Base-by-base conservation (phyloP, 257 asterid genomes). In the Scutellaria baicalensis region DNA sequence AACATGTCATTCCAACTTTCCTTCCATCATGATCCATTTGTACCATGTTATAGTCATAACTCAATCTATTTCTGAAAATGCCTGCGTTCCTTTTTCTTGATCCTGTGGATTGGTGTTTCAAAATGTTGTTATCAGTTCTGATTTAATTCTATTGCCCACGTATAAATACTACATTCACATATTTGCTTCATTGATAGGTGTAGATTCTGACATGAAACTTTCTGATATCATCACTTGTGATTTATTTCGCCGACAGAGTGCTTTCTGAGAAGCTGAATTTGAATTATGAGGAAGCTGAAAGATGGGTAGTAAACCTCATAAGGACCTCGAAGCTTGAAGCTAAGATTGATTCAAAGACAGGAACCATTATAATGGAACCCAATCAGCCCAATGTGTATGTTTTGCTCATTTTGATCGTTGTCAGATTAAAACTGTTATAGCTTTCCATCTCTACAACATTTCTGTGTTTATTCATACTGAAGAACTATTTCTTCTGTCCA, bases 291-390 rank as follows among this genome's bases (percentile, higher is more conserved):
- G 99, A 94, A 73, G 95, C 97, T 1, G 97, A 91, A 81, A 84
- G 93, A 69, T 94, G 99, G 99, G 84, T 94, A 20, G 89, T 89
- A 73, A 88, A 88, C 80, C 99, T 94, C 45, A 85, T 94, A 18
- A 84, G 91, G 92, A 89, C 97, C 77, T 94, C 97, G 2, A 94
- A 94, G 83, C 96, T 91, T 35, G 99, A 91, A 51, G 97, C 97
- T 1, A 91, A 94, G 84, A 88, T 94, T 0, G 95, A 94, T 75
- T 79, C 97, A 0, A 48, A 84, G 64, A 72, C 87, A 0, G 97
- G 97, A 80, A 88, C 95, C 39, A 84, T 94, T 39, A 17, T 84
- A 13, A 94, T 94, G 95, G 99, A 94, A 71, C 96, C 93, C 8
- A 86, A 68, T 70, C 85, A 89, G 16, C 82, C 95, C 33, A 83